phyloP scores from a whole-genome alignment of 169 alveolate species.

The Eimeria nieschulzi region DNA sequence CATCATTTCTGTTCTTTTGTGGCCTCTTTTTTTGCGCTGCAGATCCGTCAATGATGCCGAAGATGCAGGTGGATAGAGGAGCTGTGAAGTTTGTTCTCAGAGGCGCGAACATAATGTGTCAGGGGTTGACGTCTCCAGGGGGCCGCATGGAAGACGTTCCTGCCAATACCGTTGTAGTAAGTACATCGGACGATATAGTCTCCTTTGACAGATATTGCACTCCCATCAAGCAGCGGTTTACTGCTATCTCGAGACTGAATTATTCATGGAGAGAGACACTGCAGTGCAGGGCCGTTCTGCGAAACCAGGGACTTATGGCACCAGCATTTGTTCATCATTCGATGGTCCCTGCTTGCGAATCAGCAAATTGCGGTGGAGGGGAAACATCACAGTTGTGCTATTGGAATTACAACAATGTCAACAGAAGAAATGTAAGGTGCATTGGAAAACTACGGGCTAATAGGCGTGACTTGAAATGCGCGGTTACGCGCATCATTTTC shows the following conservation, averaged over 20 bases:
- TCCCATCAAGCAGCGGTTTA: too few species aligned
- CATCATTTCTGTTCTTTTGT: background rate
- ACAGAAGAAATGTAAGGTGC: conserved; percentile 90
- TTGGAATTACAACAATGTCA: conserved; percentile 95
- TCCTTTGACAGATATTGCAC: too few species aligned
- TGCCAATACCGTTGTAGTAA: conserved; percentile 66
- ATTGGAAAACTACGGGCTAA: background rate
- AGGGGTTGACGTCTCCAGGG: conserved; percentile 97
- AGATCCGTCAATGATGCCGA: conserved; percentile 96
- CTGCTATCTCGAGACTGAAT: background rate
- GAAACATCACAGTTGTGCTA: conserved; percentile 94
- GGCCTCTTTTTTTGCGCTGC: conserved; percentile 44
- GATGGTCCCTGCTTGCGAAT: background rate
- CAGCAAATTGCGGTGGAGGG: conserved; percentile 94
- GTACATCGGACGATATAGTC: background rate
- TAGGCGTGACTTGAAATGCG: too few species aligned
- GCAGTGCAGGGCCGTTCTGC: background rate
- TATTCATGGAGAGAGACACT: background rate
- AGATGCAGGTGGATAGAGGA: conserved; percentile 96
- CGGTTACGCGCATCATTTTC: background rate
- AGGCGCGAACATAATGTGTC: conserved; percentile 97
- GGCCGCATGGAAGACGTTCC: conserved; percentile 94
- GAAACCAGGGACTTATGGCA: background rate
- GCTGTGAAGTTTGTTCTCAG: conserved; percentile 95
- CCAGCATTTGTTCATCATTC: background rate